These are phyloP conservation scores for Prunus kanzakura DNA, from an alignment of 306 rosid species.

Conservation along the genomic window DNA sequence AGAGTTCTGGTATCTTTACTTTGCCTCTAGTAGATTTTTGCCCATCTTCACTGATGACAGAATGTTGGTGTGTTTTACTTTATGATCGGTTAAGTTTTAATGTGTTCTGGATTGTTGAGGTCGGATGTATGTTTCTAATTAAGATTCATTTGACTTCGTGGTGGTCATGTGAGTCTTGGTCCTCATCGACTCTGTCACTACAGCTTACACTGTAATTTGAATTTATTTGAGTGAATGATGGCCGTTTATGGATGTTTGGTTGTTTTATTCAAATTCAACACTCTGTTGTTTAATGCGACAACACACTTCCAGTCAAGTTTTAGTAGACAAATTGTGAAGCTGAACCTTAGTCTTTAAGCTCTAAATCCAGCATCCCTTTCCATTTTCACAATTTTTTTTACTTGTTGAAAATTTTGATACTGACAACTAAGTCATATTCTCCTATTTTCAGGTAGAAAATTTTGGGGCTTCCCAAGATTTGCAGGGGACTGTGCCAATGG, in stretches of 20 bases:
- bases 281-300: background rate
- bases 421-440: slow-evolving; percentile 4
- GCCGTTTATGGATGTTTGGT: background rate
- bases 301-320: background rate
- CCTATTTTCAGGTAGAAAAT: slow-evolving; percentile 61
- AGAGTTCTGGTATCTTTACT: slow-evolving; percentile 63
- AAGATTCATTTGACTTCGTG: background rate
- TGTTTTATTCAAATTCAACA: too few species aligned
- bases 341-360: background rate
- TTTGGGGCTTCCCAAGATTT: slow-evolving; percentile 93
- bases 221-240: background rate
- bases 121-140: background rate
- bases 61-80: background rate
- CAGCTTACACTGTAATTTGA: background rate
- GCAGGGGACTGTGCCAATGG: slow-evolving; percentile 95
- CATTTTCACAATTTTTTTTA: background rate
- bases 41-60: background rate
- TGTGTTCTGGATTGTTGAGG: slow-evolving; percentile 4
- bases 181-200: background rate
- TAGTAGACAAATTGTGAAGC: background rate
- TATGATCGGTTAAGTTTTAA: background rate
- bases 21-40: slow-evolving; percentile 12
- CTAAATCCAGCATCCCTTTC: background rate
- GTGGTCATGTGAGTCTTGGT: background rate
- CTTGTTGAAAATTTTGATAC: background rate